Evolutionary conservation across 495 filamentous ascomycete species (phyloP).

Genomic region (Penicillium arizonense): DNA sequence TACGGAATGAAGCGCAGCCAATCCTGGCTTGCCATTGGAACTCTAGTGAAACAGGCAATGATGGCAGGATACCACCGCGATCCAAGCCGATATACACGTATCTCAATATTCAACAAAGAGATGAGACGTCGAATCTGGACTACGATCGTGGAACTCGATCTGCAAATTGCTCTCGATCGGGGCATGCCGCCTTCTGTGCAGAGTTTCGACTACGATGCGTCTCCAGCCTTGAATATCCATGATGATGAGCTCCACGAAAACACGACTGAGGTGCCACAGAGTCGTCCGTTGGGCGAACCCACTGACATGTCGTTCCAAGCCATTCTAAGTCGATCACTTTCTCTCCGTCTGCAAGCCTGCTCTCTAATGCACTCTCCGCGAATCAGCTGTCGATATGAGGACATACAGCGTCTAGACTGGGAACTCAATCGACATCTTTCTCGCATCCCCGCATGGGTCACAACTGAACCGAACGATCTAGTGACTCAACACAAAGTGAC

Average conservation of each 20-base stretch:
- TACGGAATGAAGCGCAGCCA: conserved; percentile 54
- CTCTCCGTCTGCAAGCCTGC: conserved; percentile 38
- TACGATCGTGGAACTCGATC: conserved; percentile 59
- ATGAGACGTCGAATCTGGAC: conserved; percentile 69
- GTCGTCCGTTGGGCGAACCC: conserved; percentile 27
- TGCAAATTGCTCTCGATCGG: conserved; percentile 59
- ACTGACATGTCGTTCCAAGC: conserved; percentile 42
- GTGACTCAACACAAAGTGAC: conserved; percentile 30
- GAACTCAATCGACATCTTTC: conserved; percentile 38
- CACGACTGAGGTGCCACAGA: conserved; percentile 30
- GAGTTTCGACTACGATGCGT: conserved; percentile 55
- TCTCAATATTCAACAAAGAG: conserved; percentile 58
- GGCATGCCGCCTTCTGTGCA: conserved; percentile 58
- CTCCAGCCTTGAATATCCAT: conserved; percentile 51
- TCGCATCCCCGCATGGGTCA: conserved; percentile 33
- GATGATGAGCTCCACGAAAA: conserved; percentile 41
- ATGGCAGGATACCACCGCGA: conserved; percentile 57
- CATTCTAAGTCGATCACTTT: conserved; percentile 31
- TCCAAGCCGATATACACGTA: conserved; percentile 47
- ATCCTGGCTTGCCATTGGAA: conserved; percentile 59
- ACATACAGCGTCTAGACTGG: conserved; percentile 43
- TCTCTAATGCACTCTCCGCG: conserved; percentile 42
- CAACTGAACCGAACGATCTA: conserved; percentile 20
- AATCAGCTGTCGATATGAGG: conserved; percentile 44
- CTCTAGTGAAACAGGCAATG: conserved; percentile 56